A percentile compares a stretch with the other conserved stretches of the same genome.
Conservation (phyloP, 768 basidiomycete species). For the Floccularia luteovirens region DNA sequence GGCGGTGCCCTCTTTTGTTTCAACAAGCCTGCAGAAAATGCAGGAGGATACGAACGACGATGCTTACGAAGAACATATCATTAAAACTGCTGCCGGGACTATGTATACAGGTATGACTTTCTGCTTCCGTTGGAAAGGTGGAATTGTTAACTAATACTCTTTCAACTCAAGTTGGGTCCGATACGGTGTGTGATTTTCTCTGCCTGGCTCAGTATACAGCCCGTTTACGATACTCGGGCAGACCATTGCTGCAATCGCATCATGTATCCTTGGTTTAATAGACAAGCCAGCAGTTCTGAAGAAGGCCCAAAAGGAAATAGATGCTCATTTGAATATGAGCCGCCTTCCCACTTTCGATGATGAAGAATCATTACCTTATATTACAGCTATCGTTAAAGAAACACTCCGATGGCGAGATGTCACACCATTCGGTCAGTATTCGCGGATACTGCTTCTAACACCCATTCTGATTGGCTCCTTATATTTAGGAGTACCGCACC, state of each 20-base stretch:
- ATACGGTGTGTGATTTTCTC: neutral
- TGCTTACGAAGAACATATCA: slow-evolving; percentile 11
- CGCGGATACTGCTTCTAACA: neutral
- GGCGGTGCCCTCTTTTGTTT: slow-evolving; percentile 13
- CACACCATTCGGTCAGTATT: slow-evolving; percentile 15
- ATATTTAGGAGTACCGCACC: slow-evolving; percentile 1
- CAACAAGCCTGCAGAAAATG: slow-evolving; percentile 11
- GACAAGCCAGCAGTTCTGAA: slow-evolving; percentile 19
- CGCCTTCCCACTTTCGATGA: slow-evolving; percentile 24
- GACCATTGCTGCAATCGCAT: slow-evolving; percentile 14
- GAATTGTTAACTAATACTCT: too few relatives aligned
- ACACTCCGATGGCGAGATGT: slow-evolving; percentile 18
- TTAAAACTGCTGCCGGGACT: slow-evolving; percentile 15
- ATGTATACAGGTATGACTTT: slow-evolving; percentile 21
- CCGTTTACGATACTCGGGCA: neutral
- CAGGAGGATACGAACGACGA: slow-evolving; percentile 7
- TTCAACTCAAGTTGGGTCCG: too few relatives aligned
- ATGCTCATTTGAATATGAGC: slow-evolving; percentile 19
- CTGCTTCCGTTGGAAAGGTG: too few relatives aligned
- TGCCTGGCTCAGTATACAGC: neutral
- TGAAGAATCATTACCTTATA: slow-evolving; percentile 17
- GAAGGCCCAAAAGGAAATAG: slow-evolving; percentile 26
- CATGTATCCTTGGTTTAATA: slow-evolving; percentile 23
- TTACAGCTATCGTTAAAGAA: slow-evolving; percentile 22
- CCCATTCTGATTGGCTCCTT: neutral